phyloP scores from a whole-genome alignment of 768 basidiomycete species.

The Austroboletus eburneus region DNA sequence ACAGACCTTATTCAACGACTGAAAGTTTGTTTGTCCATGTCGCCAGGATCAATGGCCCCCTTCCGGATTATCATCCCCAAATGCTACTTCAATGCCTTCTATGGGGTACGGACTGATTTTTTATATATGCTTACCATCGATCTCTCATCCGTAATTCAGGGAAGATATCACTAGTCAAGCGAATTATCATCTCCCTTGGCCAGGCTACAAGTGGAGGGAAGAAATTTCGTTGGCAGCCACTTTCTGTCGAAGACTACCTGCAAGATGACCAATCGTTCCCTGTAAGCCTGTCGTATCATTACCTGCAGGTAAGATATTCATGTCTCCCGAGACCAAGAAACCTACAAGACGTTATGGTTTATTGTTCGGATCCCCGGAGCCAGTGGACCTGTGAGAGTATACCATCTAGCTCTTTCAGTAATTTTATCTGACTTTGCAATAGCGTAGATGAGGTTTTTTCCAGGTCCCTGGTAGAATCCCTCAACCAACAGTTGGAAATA shows the following conservation, averaged over 20 bases:
- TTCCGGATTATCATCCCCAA: conserved; percentile 91
- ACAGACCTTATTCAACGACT: conserved; percentile 19
- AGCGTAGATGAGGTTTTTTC: conserved; percentile 58
- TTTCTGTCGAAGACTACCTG: conserved; percentile 50
- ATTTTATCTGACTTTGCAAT: conserved; percentile 3
- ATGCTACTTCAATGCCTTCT: conserved; percentile 88
- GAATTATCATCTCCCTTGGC: conserved; percentile 68
- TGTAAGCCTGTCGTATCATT: conserved; percentile 14
- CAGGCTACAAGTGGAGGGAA: conserved; percentile 21
- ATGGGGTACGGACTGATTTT: conserved; percentile 70
- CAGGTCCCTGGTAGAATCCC: conserved; percentile 50
- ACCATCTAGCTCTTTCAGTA: neutral
- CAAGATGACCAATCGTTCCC: conserved; percentile 14
- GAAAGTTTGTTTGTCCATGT: conserved; percentile 78
- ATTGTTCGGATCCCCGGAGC: conserved; percentile 49
- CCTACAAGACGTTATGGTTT: conserved; percentile 40
- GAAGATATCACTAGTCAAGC: conserved; percentile 82
- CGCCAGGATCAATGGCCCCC: conserved; percentile 77
- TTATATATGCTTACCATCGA: neutral
- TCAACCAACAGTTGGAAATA: conserved; percentile 63
- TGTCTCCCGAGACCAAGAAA: conserved; percentile 13
- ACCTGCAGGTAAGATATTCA: neutral
- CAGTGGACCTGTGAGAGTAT: conserved; percentile 44
- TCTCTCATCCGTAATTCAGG: conserved; percentile 40
- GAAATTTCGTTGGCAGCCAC: conserved; percentile 38